A percentile compares a stretch with the other conserved stretches of the same genome.
Conservation (phyloP, 2,329 filamentous ascomycete species). For the Ophiostoma pallidulum region DNA sequence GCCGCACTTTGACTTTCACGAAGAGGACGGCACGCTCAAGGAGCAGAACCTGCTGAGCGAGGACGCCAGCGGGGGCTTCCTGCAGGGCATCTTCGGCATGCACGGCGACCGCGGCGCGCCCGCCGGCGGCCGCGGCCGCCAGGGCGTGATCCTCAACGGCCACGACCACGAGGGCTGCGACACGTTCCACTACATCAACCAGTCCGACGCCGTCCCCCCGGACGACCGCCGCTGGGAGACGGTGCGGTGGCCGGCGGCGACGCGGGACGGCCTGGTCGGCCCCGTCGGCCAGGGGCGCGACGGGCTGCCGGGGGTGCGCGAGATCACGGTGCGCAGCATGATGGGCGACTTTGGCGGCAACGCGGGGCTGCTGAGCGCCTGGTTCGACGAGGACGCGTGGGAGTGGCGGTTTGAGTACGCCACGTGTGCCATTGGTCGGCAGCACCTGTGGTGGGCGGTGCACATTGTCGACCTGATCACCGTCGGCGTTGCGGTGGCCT, state of each 20-base stretch:
- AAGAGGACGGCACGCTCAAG: constrained; percentile 57
- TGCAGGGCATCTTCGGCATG: constrained; percentile 78
- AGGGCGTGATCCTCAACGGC: constrained; percentile 76
- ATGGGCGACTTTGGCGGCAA: constrained; percentile 97
- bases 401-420: constrained; percentile 77
- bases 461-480: constrained; percentile 60
- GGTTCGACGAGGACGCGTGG: constrained; percentile 67
- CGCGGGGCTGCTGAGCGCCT: constrained; percentile 75
- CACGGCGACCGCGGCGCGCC: constrained; percentile 50
- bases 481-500: constrained; percentile 21
- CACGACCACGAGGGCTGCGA: constrained; percentile 96
- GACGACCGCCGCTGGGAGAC: constrained; percentile 42
- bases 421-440: constrained; percentile 69
- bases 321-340: constrained; percentile 94
- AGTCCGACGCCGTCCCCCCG: constrained; percentile 34
- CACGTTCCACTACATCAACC: constrained; percentile 71
- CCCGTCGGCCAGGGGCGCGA: constrained; percentile 17
- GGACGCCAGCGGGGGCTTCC: constrained; percentile 61
- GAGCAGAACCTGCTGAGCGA: constrained; percentile 87
- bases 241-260: constrained; percentile 39
- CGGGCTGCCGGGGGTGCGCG: constrained; percentile 58
- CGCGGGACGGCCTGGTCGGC: constrained; percentile 30
- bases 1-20: constrained; percentile 74
- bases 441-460: constrained; percentile 91
- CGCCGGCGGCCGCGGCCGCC: constrained; percentile 54